phyloP scores from a whole-genome alignment of 805 yeast genomes.

The Lipomyces lipofer region DNA sequence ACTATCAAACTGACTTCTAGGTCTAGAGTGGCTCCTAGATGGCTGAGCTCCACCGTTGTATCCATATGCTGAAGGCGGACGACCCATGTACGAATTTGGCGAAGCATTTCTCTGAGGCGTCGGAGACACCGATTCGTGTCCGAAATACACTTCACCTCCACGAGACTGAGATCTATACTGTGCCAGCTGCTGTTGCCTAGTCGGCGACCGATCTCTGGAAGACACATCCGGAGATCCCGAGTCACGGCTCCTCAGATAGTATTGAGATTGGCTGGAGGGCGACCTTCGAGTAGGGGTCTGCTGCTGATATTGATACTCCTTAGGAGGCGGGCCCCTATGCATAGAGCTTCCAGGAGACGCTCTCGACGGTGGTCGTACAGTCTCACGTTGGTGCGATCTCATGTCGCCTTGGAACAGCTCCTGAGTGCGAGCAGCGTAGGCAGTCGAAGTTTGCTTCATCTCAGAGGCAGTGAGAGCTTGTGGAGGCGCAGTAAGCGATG shows the following conservation, averaged over 20 bases:
- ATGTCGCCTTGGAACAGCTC: constrained; percentile 30
- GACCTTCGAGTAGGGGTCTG: neutral
- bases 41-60: constrained; percentile 11
- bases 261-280: constrained; percentile 34
- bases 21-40: constrained; percentile 9
- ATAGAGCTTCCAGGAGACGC: constrained; percentile 5
- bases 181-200: constrained; percentile 40
- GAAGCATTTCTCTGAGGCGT: constrained; percentile 1
- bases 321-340: constrained; percentile 34
- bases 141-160: constrained; percentile 12
- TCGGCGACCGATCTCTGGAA: constrained; percentile 31
- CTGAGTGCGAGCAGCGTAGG: constrained; percentile 34
- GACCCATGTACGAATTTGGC: constrained; percentile 10
- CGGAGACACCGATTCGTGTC: constrained; percentile 2
- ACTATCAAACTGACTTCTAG: constrained; percentile 5
- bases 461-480: constrained; percentile 42
- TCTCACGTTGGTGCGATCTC: neutral
- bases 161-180: constrained; percentile 15
- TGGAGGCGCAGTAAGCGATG: constrained; percentile 36
- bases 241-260: constrained; percentile 40
- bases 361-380: neutral
- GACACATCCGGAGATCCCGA: constrained; percentile 33
- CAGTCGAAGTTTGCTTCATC: constrained; percentile 41
- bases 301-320: constrained; percentile 17
- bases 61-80: constrained; percentile 25